A percentile compares a stretch with the other conserved stretches of the same genome.
Evolutionary conservation across 257 asterid genomes (phyloP).

Genomic region (Scutellaria galericulata): DNA sequence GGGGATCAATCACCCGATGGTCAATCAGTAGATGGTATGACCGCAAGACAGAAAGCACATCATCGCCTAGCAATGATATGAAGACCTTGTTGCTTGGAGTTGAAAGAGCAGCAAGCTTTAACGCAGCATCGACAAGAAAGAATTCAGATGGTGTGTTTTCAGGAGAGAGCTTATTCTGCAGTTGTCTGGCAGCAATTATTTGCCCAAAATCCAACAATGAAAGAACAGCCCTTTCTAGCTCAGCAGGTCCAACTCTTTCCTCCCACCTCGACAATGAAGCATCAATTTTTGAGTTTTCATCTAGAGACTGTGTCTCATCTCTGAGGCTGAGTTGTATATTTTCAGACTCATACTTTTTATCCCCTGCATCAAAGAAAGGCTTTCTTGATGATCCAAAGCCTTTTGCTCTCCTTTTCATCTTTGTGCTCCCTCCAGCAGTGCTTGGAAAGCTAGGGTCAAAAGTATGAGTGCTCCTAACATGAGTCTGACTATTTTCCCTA

Average conservation of each 20-base stretch:
- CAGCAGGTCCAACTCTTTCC: slow-evolving; percentile 92
- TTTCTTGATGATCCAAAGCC: slow-evolving; percentile 76
- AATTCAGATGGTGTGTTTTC: slow-evolving; percentile 78
- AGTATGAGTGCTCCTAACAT: slow-evolving; percentile 54
- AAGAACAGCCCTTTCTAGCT: slow-evolving; percentile 91
- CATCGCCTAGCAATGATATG: slow-evolving; percentile 62
- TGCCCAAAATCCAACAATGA: slow-evolving; percentile 96
- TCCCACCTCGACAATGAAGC: slow-evolving; percentile 85
- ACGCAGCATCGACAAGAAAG: slow-evolving; percentile 68
- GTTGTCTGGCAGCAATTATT: slow-evolving; percentile 84
- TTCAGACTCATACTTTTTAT: slow-evolving; percentile 65
- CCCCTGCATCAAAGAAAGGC: slow-evolving; percentile 61
- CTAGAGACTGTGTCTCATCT: slow-evolving; percentile 64
- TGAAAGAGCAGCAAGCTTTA: slow-evolving; percentile 82
- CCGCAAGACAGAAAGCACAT: slow-evolving; percentile 55
- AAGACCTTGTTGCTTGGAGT: slow-evolving; percentile 64
- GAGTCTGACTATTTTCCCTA: slow-evolving; percentile 69
- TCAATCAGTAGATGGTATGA: slow-evolving; percentile 58
- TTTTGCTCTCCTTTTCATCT: slow-evolving; percentile 80
- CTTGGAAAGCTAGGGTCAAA: slow-evolving; percentile 54
- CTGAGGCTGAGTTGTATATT: slow-evolving; percentile 44
- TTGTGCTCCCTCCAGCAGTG: slow-evolving; percentile 51
- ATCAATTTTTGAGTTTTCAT: slow-evolving; percentile 70
- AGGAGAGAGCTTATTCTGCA: slow-evolving; percentile 87
- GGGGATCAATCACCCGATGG: slow-evolving; percentile 69